Conservation (phyloP, 305 asterid species). For the Ruellia speciosa region DNA sequence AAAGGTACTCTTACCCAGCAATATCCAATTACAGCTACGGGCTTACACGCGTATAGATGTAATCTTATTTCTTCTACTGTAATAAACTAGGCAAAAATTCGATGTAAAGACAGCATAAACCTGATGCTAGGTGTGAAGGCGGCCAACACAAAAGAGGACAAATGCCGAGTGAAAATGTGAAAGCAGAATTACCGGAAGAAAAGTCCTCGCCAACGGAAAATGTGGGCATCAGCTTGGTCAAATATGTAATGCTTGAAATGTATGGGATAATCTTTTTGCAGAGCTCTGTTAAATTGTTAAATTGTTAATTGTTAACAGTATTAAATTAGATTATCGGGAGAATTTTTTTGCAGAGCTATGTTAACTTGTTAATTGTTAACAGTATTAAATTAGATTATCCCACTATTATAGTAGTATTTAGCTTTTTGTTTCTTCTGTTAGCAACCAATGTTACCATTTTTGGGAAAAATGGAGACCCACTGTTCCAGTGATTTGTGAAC, state of each 20-base stretch:
- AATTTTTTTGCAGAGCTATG: neutral
- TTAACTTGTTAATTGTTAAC: no score
- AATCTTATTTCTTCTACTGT: neutral
- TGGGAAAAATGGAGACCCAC: no score
- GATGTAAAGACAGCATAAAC: slow-evolving; percentile 6
- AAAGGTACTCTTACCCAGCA: neutral
- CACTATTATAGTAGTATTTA: no score
- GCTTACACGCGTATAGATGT: neutral
- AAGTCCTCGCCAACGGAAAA: slow-evolving; percentile 6
- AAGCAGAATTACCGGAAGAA: slow-evolving; percentile 12
- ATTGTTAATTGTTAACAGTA: no score
- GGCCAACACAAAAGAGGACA: slow-evolving; percentile 20
- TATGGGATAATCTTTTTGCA: neutral
- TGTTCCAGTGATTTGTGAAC: no score
- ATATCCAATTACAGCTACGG: neutral
- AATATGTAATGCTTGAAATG: slow-evolving; percentile 5
- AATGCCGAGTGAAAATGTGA: slow-evolving; percentile 7
- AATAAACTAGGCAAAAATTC: neutral
- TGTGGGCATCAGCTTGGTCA: neutral
- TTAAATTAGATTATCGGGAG: neutral
- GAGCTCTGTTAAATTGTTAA: no score
- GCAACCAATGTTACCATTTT: no score
- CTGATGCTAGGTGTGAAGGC: slow-evolving; percentile 28
- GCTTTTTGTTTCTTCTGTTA: no score
- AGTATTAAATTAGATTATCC: no score